Evolutionary conservation across 345 rosid species (phyloP).

Genomic region (Euphorbia peplus): DNA sequence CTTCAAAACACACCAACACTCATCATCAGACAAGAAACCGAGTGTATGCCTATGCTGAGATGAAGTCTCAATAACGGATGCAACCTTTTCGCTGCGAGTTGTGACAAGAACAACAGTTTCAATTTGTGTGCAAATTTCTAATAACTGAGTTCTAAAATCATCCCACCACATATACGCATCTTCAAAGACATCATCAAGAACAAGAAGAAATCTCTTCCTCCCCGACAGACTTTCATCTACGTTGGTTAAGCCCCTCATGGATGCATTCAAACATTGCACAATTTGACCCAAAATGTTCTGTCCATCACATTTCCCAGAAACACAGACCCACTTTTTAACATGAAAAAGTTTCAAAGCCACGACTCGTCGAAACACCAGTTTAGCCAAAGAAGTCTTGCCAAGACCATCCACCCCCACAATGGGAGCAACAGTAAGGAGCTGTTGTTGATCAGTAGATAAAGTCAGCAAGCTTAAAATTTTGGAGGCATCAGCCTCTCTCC

Average conservation of each 20-base stretch:
- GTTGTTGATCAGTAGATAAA: background rate
- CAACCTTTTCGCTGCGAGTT: too few species aligned
- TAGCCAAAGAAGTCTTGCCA: conserved; percentile 28
- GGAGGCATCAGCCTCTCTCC: background rate
- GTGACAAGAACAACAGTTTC: too few species aligned
- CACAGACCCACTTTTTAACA: conserved; percentile 13
- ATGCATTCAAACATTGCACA: background rate
- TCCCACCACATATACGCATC: too few species aligned
- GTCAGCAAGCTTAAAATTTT: background rate
- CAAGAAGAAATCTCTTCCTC: too few species aligned
- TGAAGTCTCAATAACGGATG: too few species aligned
- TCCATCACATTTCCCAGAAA: conserved; percentile 1
- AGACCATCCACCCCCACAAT: too few species aligned
- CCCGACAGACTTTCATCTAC: background rate
- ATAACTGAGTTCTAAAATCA: too few species aligned
- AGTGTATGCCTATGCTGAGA: conserved; percentile 6
- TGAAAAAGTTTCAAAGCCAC: background rate
- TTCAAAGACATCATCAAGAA: too few species aligned
- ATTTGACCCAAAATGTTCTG: conserved; percentile 11
- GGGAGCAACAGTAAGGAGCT: background rate
- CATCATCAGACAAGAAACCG: background rate
- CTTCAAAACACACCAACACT: too few species aligned
- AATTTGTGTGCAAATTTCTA: too few species aligned
- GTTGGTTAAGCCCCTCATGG: background rate
- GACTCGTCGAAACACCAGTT: conserved; percentile 3